Evolutionary conservation across 192 early-diverging fungal species (phyloP), one percentile per base, ranked within the genome.

Genomic region (Radiomyces spectabilis): DNA sequence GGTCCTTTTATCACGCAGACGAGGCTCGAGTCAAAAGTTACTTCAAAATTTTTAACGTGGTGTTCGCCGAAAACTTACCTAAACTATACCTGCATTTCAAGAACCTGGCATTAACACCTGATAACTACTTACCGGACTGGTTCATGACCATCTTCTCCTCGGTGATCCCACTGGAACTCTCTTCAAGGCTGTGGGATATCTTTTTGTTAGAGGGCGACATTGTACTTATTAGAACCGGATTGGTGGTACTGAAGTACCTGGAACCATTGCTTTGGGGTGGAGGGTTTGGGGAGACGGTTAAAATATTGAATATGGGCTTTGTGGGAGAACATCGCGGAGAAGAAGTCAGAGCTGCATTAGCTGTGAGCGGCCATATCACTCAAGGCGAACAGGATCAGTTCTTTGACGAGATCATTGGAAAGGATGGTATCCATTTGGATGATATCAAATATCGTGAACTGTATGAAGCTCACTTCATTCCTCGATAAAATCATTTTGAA

Each of bases 11-110:
- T 16, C 44, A 39, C 12, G 44, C 39, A 1, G 61, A 64, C 16
- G 71, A 73, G 52, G 48, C 58, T 22, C 56, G 45, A n/a, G 51
- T 72, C 32, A 49, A 62, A 19, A 58, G 62, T 0, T 70, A 65
- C 19, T 63, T 59, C 57, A 70, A 70, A 18, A 53, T 70, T 0
- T 70, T 70, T 21, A 70, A 70, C 31, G 62, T 70, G 4, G 29
- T 70, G 0, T 70, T 70, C 52, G 68, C 68, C 5, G 68, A 70
- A 45, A 59, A 68, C 29, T 29, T 68, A 13, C 65, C 65, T 19
- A 73, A 73, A 41, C 57, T 73, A 0, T 73, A 68, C n/a, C 41
- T 68, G 1, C 71, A 73, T 18, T 73, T 73, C 32, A 68, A 68
- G 39, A 63, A 67, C 15, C 42, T 73, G 3, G 19, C 50, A 8